phyloP scores from a whole-genome alignment of 495 filamentous ascomycete genomes.

The Penicillium maclennaniae region DNA sequence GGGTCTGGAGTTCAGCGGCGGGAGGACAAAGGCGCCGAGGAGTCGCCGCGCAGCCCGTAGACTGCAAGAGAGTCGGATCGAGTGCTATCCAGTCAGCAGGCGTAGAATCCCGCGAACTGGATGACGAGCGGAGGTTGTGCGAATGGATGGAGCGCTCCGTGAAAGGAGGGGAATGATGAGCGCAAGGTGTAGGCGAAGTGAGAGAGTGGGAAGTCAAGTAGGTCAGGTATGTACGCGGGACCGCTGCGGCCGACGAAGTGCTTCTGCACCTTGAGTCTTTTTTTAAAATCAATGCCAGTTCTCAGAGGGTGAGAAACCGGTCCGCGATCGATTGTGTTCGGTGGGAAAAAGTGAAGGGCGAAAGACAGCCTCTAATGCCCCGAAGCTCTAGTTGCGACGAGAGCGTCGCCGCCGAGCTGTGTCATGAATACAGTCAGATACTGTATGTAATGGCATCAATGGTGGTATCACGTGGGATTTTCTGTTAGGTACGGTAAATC shows the following conservation, averaged over 20 bases:
- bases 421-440: slow-evolving; percentile 12
- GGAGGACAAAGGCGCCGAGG: slow-evolving; percentile 37
- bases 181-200: slow-evolving; percentile 18
- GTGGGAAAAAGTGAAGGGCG: neutral
- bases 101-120: slow-evolving; percentile 20
- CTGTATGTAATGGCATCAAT: neutral
- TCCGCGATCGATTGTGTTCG: slow-evolving; percentile 7
- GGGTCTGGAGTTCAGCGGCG: slow-evolving; percentile 29
- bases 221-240: slow-evolving; percentile 24
- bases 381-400: slow-evolving; percentile 24
- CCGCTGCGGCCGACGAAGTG: slow-evolving; percentile 13
- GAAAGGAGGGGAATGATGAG: slow-evolving; percentile 11
- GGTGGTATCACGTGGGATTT: slow-evolving; percentile 10
- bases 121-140: slow-evolving; percentile 9
- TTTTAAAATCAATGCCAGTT: neutral
- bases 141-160: slow-evolving; percentile 19
- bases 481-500: slow-evolving; percentile 10
- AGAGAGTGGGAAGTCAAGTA: slow-evolving; percentile 23
- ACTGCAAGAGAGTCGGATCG: slow-evolving; percentile 16
- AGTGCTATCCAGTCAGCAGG: slow-evolving; percentile 22
- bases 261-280: neutral
- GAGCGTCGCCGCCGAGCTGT: slow-evolving; percentile 19
- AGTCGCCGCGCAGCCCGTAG: slow-evolving; percentile 34
- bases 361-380: slow-evolving; percentile 1
- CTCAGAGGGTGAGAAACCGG: neutral